phyloP scores from a whole-genome alignment of 2,329 filamentous ascomycete genomes.

The Verticillium alfalfae region DNA sequence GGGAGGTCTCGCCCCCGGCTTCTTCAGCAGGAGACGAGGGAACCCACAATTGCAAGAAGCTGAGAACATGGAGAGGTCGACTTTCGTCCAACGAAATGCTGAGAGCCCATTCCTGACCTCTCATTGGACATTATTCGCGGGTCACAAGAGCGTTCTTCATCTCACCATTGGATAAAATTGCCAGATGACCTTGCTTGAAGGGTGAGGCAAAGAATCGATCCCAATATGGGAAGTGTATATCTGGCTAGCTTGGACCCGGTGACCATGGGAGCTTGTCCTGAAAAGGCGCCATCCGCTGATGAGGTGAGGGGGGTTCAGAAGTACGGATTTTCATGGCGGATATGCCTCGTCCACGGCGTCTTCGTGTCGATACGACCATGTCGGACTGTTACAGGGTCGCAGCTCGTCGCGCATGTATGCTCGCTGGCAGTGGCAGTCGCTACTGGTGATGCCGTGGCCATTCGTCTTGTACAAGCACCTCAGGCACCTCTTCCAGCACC shows the following conservation, averaged over 20 bases:
- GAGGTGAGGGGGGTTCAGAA: not conserved
- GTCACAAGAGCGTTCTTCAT: constrained; percentile 13
- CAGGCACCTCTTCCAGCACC: not conserved
- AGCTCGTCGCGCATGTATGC: too few relatives aligned
- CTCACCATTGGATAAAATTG: constrained; percentile 33
- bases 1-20: not conserved
- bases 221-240: constrained; percentile 28
- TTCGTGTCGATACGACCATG: not conserved
- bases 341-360: not conserved
- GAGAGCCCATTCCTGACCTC: constrained; percentile 12
- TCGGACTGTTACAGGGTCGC: not conserved
- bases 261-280: not conserved
- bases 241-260: constrained; percentile 28
- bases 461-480: not conserved
- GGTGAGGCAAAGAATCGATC: not conserved
- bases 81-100: constrained; percentile 22
- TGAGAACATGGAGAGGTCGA: not conserved
- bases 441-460: not conserved
- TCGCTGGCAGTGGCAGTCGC: too few relatives aligned
- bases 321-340: not conserved
- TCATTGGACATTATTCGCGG: constrained; percentile 31
- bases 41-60: not conserved
- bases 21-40: not conserved
- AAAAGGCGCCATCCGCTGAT: not conserved
- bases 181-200: constrained; percentile 7